Percentiles rank a stretch among this genome's conserved stretches.
Conservation (phyloP, 2,329 filamentous ascomycete genomes). For the Aspergillus spinulosporus region DNA sequence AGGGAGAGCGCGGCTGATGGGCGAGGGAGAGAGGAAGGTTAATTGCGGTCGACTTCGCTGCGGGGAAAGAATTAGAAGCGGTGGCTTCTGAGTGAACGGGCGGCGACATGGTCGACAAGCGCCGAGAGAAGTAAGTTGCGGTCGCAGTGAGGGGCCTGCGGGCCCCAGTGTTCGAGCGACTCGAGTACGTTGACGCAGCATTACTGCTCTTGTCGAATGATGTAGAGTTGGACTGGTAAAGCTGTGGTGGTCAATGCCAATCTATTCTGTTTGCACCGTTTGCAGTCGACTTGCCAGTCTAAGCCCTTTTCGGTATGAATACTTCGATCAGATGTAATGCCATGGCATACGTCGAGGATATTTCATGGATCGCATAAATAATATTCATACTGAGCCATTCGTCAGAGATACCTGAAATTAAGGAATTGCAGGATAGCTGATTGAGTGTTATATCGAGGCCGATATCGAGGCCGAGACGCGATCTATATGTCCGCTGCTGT, state of each 20-base stretch:
- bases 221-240: neutral
- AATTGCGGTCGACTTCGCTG: slow-evolving; percentile 60
- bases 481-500: too few species aligned
- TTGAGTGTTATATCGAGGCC: too few species aligned
- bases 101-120: slow-evolving; percentile 37
- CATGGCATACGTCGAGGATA: too few species aligned
- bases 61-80: slow-evolving; percentile 53
- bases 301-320: too few species aligned
- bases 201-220: slow-evolving; percentile 12
- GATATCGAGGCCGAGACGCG: too few species aligned
- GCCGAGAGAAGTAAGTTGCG: slow-evolving; percentile 29
- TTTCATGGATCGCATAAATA: too few species aligned
- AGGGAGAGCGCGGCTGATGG: slow-evolving; percentile 48
- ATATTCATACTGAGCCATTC: too few species aligned
- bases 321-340: too few species aligned
- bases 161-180: slow-evolving; percentile 42
- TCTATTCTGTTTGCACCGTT: slow-evolving; percentile 26
- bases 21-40: slow-evolving; percentile 63
- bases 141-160: slow-evolving; percentile 38
- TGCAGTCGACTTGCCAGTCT: neutral
- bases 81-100: slow-evolving; percentile 60
- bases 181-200: slow-evolving; percentile 38
- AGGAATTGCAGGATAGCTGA: too few species aligned
- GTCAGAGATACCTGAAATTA: too few species aligned
- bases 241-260: neutral